Evolutionary conservation across 116 monocot genomes (phyloP), one percentile per base, ranked within the genome.

Genomic region (Trichopus zeylanicus): DNA sequence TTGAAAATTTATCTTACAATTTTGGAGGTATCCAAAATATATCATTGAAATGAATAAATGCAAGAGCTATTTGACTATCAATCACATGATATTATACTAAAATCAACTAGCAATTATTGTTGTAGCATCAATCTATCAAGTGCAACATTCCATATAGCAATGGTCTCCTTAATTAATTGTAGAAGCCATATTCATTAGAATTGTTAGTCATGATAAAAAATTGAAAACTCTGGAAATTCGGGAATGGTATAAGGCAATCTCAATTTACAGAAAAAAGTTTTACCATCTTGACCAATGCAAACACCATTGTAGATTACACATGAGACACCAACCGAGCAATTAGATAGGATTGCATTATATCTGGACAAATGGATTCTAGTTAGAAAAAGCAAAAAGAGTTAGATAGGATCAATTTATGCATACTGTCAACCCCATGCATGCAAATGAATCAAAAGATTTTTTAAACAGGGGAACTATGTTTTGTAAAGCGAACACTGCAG

Each of bases 201-300:
- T 39, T 10, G 9, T 13, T 2, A 39, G 12, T 42, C 42, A 42
- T 42, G 16, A 42, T n/a, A 33, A 3, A 4, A 42, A 42, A 42
- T 42, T 3, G 42, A 42, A 0, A 42, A 13, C 8, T 42, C 12
- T 16, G 13, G 42, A 15, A 13, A 42, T n/a, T n/a, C n/a, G 13
- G 3, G 4, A 42, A 1, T 13, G 4, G 42, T n/a, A 42, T 42
- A 42, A 42, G n/a, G 42, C 18, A 42, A 21, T 49, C 21, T 8
- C 5, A 5, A 22, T 19, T 21, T 2, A 10, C 49, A 21, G 19
- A 2, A 49, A 49, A 21, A 22, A 49, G 21, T 23, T 74, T 67
- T 70, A 93, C 93, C 93, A 83, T 93, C 93, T 64, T 93, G 93
- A 73, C 93, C 93, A 73, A 93, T 69, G 53, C 78, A 83, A 29